These are phyloP conservation scores for Erysimum cheiri DNA, from an alignment of 441 rosid genomes.

Conservation along the genomic window DNA sequence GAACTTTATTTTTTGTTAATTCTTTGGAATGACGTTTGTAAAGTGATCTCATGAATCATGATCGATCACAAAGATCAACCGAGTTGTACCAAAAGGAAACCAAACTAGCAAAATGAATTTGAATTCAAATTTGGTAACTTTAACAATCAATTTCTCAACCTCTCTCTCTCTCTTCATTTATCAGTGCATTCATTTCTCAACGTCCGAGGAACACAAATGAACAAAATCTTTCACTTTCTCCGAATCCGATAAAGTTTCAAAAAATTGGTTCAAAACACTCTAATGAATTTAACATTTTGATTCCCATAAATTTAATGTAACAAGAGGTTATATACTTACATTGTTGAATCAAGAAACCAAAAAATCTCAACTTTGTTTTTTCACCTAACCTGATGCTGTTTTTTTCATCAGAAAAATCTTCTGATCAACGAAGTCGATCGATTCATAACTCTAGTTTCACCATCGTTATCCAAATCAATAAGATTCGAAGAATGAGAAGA, in stretches of 20 bases:
- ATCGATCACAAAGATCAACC: not conserved
- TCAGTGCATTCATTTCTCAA: not conserved
- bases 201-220: not conserved
- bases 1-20: not conserved
- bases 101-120: not conserved
- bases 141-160: not conserved
- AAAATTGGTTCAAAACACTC: not conserved
- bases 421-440: constrained; percentile 37
- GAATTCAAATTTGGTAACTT: constrained; percentile 18
- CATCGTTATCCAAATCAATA: constrained; percentile 28
- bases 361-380: constrained; percentile 12
- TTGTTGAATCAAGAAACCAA: constrained; percentile 32
- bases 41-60: constrained; percentile 3
- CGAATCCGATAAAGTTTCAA: not conserved
- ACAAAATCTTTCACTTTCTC: constrained; percentile 17
- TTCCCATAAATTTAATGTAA: not conserved
- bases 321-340: not conserved
- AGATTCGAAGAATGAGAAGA: not conserved
- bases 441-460: constrained; percentile 33
- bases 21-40: not conserved
- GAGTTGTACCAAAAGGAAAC: not conserved
- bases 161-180: too few species aligned
- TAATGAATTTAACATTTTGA: not conserved
- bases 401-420: constrained; percentile 33
- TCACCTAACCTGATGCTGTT: not conserved